Evolutionary conservation across 495 filamentous ascomycete species (phyloP).

Genomic region (Aspergillus mulundensis): DNA sequence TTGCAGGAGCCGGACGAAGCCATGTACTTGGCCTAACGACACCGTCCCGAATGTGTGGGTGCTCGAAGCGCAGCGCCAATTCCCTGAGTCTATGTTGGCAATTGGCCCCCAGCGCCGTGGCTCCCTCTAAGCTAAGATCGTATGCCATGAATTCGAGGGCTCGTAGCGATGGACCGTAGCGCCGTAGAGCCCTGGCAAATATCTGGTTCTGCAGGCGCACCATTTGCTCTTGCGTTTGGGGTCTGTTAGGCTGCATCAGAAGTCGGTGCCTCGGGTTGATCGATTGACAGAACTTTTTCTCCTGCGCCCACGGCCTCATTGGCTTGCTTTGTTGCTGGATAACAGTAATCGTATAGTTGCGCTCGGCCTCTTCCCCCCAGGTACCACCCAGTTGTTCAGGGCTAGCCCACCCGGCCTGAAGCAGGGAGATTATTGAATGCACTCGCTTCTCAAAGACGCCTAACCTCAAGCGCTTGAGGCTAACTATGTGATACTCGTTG

Average conservation of each 20-base stretch:
- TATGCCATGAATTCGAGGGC: constrained; percentile 34
- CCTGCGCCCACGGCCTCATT: not conserved
- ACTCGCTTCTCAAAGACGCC: constrained; percentile 33
- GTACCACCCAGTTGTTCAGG: constrained; percentile 12
- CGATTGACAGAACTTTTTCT: not conserved
- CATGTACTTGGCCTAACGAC: constrained; percentile 23
- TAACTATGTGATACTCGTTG: constrained; percentile 26
- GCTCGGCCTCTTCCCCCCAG: not conserved
- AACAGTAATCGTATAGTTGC: constrained; percentile 18
- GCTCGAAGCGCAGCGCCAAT: constrained; percentile 35
- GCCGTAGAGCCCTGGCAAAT: constrained; percentile 20
- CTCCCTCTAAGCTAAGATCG: constrained; percentile 23
- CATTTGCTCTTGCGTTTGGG: constrained; percentile 18
- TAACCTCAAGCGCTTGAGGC: constrained; percentile 25
- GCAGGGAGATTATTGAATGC: constrained; percentile 28
- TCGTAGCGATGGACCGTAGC: constrained; percentile 23
- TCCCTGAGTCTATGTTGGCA: constrained; percentile 26
- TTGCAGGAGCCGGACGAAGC: constrained; percentile 24
- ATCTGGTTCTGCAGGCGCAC: constrained; percentile 24
- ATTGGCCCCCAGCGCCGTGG: constrained; percentile 17
- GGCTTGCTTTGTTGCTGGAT: constrained; percentile 12
- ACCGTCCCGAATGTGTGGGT: constrained; percentile 32
- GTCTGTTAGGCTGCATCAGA: not conserved
- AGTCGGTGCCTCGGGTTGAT: constrained; percentile 2
- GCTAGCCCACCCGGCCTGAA: constrained; percentile 28